phyloP scores from a whole-genome alignment of 2,329 filamentous ascomycete species.

The Aspergillus viridinutans region DNA sequence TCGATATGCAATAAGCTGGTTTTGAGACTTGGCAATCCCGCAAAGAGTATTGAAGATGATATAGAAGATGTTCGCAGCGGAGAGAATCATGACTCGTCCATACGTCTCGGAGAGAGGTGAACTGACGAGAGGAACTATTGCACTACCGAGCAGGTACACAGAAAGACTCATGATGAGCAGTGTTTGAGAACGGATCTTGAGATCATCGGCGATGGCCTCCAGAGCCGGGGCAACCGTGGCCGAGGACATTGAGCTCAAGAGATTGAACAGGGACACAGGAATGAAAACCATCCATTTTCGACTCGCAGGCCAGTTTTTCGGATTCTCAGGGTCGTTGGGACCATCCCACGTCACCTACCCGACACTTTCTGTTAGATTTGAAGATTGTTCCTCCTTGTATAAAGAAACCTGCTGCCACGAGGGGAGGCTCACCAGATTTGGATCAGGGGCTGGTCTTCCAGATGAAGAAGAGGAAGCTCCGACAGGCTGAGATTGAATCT shows the following conservation, averaged over 20 bases:
- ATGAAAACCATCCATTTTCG: conserved; percentile 57
- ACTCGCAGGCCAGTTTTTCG: conserved; percentile 51
- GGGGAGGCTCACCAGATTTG: too few relatives aligned
- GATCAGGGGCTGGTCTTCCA: too few relatives aligned
- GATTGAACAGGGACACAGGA: conserved; percentile 53
- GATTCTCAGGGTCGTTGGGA: conserved; percentile 46
- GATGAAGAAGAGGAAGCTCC: too few relatives aligned
- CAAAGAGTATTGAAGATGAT: conserved; percentile 57
- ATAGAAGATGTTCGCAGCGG: conserved; percentile 51
- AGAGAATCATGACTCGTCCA: conserved; percentile 51
- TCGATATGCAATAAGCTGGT: conserved; percentile 1
- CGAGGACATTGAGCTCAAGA: conserved; percentile 60
- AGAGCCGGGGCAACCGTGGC: conserved; percentile 55
- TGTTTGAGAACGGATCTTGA: conserved; percentile 47
- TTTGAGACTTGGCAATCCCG: conserved; percentile 30
- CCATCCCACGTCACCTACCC: conserved; percentile 46
- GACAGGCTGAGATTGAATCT: too few relatives aligned
- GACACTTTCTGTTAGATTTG: too few relatives aligned
- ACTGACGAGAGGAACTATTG: conserved; percentile 48
- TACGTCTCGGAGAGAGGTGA: conserved; percentile 53
- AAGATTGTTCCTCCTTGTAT: too few relatives aligned
- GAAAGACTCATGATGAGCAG: conserved; percentile 48
- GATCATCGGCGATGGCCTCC: conserved; percentile 47
- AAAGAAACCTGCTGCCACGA: too few relatives aligned
- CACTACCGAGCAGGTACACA: conserved; percentile 53